Conservation (phyloP, 129 eudicot species). For the Chrysanthemum seticuspe region DNA sequence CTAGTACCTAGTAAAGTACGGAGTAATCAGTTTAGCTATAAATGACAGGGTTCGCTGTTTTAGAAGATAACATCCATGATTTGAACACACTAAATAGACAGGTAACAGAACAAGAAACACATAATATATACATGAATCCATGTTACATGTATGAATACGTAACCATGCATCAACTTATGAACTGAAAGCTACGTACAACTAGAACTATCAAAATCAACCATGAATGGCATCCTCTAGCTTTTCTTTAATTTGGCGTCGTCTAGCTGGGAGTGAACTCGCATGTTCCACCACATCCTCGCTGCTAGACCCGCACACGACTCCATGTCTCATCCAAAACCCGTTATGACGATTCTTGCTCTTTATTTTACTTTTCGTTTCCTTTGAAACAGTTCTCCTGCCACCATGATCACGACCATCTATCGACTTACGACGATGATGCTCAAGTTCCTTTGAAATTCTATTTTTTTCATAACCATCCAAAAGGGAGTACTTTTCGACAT, state of each 20-base stretch:
- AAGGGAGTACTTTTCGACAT: constrained; percentile 39
- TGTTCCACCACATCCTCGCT: constrained; percentile 41
- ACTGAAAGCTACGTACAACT: background rate
- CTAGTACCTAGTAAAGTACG: no score
- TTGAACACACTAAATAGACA: no score
- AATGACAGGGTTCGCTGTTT: no score
- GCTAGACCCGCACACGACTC: constrained; percentile 40
- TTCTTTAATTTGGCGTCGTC: background rate
- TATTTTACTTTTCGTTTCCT: constrained; percentile 17
- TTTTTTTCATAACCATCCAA: constrained; percentile 59
- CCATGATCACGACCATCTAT: constrained; percentile 19
- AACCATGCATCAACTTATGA: no score
- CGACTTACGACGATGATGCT: constrained; percentile 6
- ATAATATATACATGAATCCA: no score
- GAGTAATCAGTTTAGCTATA: no score
- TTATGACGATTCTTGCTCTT: constrained; percentile 17
- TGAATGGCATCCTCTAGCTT: background rate
- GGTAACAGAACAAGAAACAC: no score
- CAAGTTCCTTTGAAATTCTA: constrained; percentile 46
- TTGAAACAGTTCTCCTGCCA: constrained; percentile 18
- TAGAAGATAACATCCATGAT: no score
- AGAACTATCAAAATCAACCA: constrained; percentile 10
- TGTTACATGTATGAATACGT: no score
- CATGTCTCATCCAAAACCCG: constrained; percentile 38
- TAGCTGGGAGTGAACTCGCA: background rate